Percentiles rank a stretch among this genome's conserved stretches.
Conservation (phyloP, 1,139 yeast species). For the Hansenula sp. region DNA sequence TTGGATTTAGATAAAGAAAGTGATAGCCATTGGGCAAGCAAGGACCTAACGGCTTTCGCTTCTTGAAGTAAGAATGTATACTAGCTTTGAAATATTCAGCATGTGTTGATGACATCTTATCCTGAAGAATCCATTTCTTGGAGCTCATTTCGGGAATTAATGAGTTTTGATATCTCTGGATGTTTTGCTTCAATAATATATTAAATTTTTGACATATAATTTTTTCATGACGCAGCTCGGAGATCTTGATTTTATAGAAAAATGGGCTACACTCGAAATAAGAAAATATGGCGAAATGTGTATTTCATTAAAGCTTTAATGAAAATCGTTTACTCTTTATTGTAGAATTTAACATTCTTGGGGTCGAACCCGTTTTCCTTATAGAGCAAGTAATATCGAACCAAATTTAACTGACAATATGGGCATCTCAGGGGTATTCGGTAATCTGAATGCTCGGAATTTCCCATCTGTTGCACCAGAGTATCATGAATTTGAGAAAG, state of each 20-base stretch:
- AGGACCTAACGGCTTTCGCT: slow-evolving; percentile 11
- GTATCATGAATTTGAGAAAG: not conserved
- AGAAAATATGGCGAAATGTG: too few species aligned
- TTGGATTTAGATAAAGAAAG: slow-evolving; percentile 58
- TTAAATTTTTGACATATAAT: too few species aligned
- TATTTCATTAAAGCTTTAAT: not conserved
- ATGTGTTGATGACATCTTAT: slow-evolving; percentile 14
- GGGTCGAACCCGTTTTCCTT: not conserved
- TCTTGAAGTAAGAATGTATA: slow-evolving; percentile 19
- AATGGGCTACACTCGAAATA: too few species aligned
- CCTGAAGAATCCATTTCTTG: slow-evolving; percentile 14
- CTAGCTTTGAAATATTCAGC: slow-evolving; percentile 18
- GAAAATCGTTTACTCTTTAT: not conserved
- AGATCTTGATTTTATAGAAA: too few species aligned
- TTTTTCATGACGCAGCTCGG: too few species aligned
- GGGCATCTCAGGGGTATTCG: slow-evolving; percentile 4
- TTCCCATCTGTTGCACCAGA: not conserved
- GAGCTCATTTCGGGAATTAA: too few species aligned
- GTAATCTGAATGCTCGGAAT: too few species aligned
- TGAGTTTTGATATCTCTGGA: too few species aligned
- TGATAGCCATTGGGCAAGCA: slow-evolving; percentile 48
- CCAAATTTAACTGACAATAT: slow-evolving; percentile 4
- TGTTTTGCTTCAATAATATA: too few species aligned
- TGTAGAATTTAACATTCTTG: not conserved
- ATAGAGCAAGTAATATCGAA: not conserved